These are phyloP conservation scores for Tolypocladium album DNA, from an alignment of 2,329 filamentous ascomycete species.

Conservation along the genomic window DNA sequence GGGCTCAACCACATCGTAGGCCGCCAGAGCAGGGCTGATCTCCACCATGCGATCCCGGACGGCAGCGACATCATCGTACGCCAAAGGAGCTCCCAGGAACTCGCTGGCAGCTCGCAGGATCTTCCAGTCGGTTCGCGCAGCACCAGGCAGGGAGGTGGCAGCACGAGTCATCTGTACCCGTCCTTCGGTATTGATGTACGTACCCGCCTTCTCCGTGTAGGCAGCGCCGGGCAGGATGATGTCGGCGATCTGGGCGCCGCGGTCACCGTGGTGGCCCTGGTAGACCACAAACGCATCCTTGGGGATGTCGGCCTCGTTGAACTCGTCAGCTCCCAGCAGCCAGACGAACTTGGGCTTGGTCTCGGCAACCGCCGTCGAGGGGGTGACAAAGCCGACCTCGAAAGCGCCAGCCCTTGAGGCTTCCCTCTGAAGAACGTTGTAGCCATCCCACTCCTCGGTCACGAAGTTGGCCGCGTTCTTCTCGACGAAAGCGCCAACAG, in stretches of 20 bases:
- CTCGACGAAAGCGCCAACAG: constrained; percentile 80
- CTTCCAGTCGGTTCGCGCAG: constrained; percentile 95
- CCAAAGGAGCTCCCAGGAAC: constrained; percentile 76
- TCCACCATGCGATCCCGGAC: constrained; percentile 90
- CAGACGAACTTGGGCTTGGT: constrained; percentile 91
- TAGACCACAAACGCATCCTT: constrained; percentile 96
- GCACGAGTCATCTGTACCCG: constrained; percentile 89
- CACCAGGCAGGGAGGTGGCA: constrained; percentile 80
- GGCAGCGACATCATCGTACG: constrained; percentile 85
- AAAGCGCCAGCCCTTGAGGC: constrained; percentile 89
- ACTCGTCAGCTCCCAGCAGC: constrained; percentile 92
- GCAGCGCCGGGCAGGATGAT: constrained; percentile 88
- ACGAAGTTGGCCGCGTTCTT: constrained; percentile 85
- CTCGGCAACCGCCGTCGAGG: constrained; percentile 69
- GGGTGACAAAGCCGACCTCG: constrained; percentile 88
- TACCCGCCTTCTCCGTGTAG: constrained; percentile 94
- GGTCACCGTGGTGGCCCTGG: constrained; percentile 95
- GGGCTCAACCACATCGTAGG: constrained; percentile 85
- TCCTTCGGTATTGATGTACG: constrained; percentile 96
- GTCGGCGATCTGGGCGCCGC: constrained; percentile 84
- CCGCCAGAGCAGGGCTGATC: constrained; percentile 80
- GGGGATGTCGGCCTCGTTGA: constrained; percentile 74
- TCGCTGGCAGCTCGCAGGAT: constrained; percentile 89
- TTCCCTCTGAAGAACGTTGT: constrained; percentile 89
- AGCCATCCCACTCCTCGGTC: constrained; percentile 90